Conservation (phyloP, 306 rosid genomes). For the Dryas octopetala region DNA sequence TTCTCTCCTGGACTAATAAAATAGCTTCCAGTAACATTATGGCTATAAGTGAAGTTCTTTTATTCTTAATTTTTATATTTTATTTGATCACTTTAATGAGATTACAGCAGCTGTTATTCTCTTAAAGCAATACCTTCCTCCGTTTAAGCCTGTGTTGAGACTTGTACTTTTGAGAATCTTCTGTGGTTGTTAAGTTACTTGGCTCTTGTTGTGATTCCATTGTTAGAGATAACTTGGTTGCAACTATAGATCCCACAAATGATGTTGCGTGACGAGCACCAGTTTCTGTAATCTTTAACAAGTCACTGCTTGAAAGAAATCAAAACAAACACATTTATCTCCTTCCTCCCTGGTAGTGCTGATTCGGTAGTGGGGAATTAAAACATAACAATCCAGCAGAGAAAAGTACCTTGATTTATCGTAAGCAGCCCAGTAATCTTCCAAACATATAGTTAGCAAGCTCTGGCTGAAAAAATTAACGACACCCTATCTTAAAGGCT, state of each 20-base stretch:
- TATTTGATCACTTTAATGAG: background rate
- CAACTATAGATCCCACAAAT: conserved; percentile 31
- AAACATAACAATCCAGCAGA: conserved; percentile 8
- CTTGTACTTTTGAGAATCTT: conserved; percentile 20
- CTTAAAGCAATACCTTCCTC: conserved; percentile 31
- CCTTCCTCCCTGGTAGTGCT: conserved; percentile 15
- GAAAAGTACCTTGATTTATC: conserved; percentile 49
- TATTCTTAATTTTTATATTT: background rate
- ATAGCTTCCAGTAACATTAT: background rate
- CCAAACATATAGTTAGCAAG: conserved; percentile 58
- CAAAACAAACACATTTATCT: conserved; percentile 12
- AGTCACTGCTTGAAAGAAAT: conserved; percentile 40
- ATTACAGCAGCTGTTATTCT: conserved; percentile 10
- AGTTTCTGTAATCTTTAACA: conserved; percentile 33
- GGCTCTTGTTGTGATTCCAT: conserved; percentile 32
- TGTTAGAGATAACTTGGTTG: conserved; percentile 30
- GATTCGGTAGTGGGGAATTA: conserved; percentile 6
- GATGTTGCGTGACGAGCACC: conserved; percentile 38
- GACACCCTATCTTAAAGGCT: conserved; percentile 13
- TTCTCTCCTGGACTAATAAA: background rate
- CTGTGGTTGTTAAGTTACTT: conserved; percentile 24
- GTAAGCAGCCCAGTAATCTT: conserved; percentile 65
- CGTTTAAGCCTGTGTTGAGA: conserved; percentile 23
- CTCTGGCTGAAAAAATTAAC: conserved; percentile 47
- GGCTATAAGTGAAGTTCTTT: background rate